Percentiles rank a stretch among this genome's conserved stretches.
These are phyloP conservation scores for Colletotrichum tabaci DNA, from an alignment of 2,329 filamentous ascomycete genomes.

Conservation along the genomic window DNA sequence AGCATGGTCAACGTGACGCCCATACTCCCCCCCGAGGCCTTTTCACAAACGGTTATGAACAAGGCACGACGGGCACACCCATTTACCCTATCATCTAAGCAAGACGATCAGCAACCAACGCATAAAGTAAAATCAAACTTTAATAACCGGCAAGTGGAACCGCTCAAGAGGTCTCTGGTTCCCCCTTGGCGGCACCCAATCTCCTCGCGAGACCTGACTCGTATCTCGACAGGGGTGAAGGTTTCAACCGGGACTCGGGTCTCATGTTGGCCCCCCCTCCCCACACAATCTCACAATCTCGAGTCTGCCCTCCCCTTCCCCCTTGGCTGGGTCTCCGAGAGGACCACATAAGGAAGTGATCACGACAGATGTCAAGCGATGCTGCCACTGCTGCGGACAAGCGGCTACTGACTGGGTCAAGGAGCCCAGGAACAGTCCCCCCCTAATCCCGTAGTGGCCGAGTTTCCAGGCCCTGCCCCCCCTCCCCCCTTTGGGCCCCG, in stretches of 20 bases:
- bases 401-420: constrained; percentile 37
- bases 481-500: constrained; percentile 17
- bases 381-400: constrained; percentile 5
- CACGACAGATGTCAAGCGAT: constrained; percentile 34
- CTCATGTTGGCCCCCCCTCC: constrained; percentile 6
- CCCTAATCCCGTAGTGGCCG: constrained; percentile 37
- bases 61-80: constrained; percentile 17
- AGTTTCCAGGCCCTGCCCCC: constrained; percentile 19
- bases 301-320: too few relatives aligned
- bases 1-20: too few relatives aligned
- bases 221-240: constrained; percentile 30
- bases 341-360: constrained; percentile 20
- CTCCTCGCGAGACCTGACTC: constrained; percentile 36
- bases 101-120: constrained; percentile 34
- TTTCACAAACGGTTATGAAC: constrained; percentile 11
- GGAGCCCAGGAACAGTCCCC: constrained; percentile 2
- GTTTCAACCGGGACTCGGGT: constrained; percentile 38
- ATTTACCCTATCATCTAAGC: constrained; percentile 13
- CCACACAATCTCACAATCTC: constrained; percentile 25
- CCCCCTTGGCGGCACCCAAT: constrained; percentile 31
- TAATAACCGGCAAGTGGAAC: constrained; percentile 41
- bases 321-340: too few relatives aligned
- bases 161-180: neutral
- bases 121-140: constrained; percentile 42
- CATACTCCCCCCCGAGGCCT: neutral